Base-by-base conservation (phyloP, 345 rosid species). In the Gossypium longicalyx region DNA sequence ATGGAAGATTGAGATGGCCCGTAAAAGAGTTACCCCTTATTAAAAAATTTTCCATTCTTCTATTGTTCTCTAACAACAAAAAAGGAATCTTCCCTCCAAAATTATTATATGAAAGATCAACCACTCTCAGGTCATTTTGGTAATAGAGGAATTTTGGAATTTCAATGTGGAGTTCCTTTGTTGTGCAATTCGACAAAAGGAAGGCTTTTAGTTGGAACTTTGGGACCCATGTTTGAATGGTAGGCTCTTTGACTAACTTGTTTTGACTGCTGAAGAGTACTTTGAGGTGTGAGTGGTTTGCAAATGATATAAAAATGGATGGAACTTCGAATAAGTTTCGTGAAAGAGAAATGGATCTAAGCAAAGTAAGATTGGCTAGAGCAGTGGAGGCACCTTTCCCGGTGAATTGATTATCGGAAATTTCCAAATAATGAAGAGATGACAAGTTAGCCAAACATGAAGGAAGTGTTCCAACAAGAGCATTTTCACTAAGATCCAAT, bases 41-140 rank as follows among this genome's bases (percentile, higher is more conserved):
- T 2, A 5, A 0, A 5, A 79, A 12, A 0, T 0, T 0, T 12
- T 15, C 12, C 25, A 84, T 69, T 7, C 52, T 16, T 19, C 72
- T 67, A 23, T 83, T 83, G 62, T 81, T 83, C 22, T 22, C 53
- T 5, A 83, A 34, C 27, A 81, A 68, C 86, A 84, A 83, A 62
- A 1, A 0, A 1, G 81, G 84, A 34, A 10, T 22, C 38, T 34
- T 34, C 38, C 38, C 38, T 34, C 38, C 7, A 34, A 34, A 34
- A 4, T 34, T 34, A 34, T 34, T 34, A 34, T 34, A 34, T 34
- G 38, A 34, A 34, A 34, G 38, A 4, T 34, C 38, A 34, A 34
- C 0, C 25, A 1, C 68, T 0, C 16, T 12, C 52, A 48, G 15
- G 16, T 48, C 52, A 48, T 48, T 2, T 48, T 48, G 52, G 52